Conservation (phyloP, 805 yeast genomes). For the Yarrowia keelungensis region DNA sequence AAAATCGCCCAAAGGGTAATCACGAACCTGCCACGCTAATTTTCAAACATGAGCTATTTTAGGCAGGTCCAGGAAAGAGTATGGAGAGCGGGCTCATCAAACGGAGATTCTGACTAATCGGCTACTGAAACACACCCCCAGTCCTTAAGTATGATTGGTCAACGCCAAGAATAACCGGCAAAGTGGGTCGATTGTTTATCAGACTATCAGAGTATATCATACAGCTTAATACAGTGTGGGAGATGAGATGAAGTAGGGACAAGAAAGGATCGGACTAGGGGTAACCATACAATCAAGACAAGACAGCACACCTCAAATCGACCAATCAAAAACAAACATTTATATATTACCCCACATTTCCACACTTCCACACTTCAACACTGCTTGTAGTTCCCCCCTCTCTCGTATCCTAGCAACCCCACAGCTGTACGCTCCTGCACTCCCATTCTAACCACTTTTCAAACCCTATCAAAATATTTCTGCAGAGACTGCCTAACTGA, state of each 20-base stretch:
- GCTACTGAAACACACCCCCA: too few species aligned
- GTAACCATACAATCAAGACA: too few species aligned
- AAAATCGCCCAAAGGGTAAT: slow-evolving; percentile 3
- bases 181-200: slow-evolving; percentile 8
- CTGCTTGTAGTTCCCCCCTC: too few species aligned
- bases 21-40: slow-evolving; percentile 37
- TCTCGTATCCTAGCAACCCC: slow-evolving; percentile 5
- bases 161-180: neutral
- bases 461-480: slow-evolving; percentile 32
- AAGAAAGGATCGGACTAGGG: too few species aligned
- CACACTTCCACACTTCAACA: too few species aligned
- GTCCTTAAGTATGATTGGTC: neutral
- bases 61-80: neutral
- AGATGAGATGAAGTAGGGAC: too few species aligned
- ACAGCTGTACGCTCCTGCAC: slow-evolving; percentile 21
- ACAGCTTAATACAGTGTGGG: slow-evolving; percentile 3
- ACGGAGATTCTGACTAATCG: too few species aligned
- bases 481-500: slow-evolving; percentile 2
- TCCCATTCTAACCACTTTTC: neutral
- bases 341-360: neutral
- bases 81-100: too few species aligned
- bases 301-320: too few species aligned
- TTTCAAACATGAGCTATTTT: slow-evolving; percentile 22
- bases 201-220: slow-evolving; percentile 1
- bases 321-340: neutral